Evolutionary conservation across 2,329 filamentous ascomycete genomes (phyloP).

Genomic region (Diplodia sapinea): DNA sequence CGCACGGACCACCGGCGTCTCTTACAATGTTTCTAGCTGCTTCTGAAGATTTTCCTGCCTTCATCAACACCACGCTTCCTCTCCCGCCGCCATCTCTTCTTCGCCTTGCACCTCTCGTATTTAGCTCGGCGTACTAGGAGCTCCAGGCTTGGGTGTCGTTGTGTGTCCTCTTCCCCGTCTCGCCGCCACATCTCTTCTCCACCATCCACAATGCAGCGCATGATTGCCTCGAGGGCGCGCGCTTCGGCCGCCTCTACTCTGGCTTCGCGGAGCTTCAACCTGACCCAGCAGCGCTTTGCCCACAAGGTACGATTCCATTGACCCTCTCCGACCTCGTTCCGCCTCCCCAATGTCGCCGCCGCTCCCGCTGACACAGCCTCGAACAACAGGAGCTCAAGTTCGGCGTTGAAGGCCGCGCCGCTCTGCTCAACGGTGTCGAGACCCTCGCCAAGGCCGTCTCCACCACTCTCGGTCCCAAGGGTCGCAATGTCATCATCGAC

Average conservation of each 20-base stretch:
- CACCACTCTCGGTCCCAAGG: constrained; percentile 96
- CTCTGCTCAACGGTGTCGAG: constrained; percentile 91
- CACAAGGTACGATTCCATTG: constrained; percentile 76
- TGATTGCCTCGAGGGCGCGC: constrained; percentile 80
- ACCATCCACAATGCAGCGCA: constrained; percentile 83
- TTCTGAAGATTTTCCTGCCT: constrained; percentile 27
- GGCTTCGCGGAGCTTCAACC: constrained; percentile 64
- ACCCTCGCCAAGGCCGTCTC: constrained; percentile 95
- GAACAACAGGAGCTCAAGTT: constrained; percentile 91
- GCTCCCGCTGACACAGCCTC: constrained; percentile 31
- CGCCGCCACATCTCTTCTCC: background rate
- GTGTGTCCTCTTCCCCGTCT: background rate
- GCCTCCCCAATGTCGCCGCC: constrained; percentile 40
- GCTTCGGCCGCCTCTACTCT: constrained; percentile 76
- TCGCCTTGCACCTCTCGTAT: constrained; percentile 17
- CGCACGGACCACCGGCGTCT: background rate
- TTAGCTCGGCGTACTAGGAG: constrained; percentile 17
- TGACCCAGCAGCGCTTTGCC: constrained; percentile 93
- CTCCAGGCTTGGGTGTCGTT: constrained; percentile 28
- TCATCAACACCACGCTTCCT: constrained; percentile 26
- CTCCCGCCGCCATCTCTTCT: constrained; percentile 15
- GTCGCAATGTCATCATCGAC: constrained; percentile 97
- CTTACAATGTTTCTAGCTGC: background rate
- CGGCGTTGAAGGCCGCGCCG: constrained; percentile 88
- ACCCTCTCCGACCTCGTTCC: background rate